Evolutionary conservation across 169 alveolate genomes (phyloP), one percentile per base, ranked within the genome.

Genomic region (Theileria orientalis): DNA sequence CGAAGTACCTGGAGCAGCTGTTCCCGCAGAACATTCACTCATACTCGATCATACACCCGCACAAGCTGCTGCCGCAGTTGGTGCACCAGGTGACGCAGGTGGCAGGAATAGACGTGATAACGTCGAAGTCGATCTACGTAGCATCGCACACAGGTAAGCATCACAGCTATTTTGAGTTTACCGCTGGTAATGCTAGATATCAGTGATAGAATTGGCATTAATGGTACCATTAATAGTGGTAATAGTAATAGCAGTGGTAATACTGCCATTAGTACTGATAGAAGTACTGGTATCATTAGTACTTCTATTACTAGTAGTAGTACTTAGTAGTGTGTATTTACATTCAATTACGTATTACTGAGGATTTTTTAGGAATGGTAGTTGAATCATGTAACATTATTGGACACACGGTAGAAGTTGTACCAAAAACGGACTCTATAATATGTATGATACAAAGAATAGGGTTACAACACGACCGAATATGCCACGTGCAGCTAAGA

Each of bases 401-500:
- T 40, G 87, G 87, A 14, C 87, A 79, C 49, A 72, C 87, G 0
- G 56, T 79, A 76, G 87, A 79, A 70, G 87, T 79, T 29, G 71
- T 79, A 11, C 75, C 64, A 2, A 49, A 62, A 33, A 29, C 19
- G 25, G 54, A 46, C 47, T 84, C 83, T 5, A 54, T 79, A n/a
- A 69, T 67, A n/a, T 79, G 83, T 41, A 79, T 79, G 87, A 41
- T 79, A 29, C 84, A 79, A 40, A 77, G 83, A n/a, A 44, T 75
- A 3, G 87, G 87, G 13, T 23, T 79, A 27, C 87, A 79, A 37
- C 74, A 72, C 51, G 87, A 79, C 60, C 83, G 83, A 13, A 54
- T 72, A 32, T 79, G 83, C 37, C 83, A 79, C 44, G 83, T 79
- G 16, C 87, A 79, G 77, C 74, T 79, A 7, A 62, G 87, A 30